Conservation (phyloP, 805 yeast species). For the Kluyveromyces aestuarii region DNA sequence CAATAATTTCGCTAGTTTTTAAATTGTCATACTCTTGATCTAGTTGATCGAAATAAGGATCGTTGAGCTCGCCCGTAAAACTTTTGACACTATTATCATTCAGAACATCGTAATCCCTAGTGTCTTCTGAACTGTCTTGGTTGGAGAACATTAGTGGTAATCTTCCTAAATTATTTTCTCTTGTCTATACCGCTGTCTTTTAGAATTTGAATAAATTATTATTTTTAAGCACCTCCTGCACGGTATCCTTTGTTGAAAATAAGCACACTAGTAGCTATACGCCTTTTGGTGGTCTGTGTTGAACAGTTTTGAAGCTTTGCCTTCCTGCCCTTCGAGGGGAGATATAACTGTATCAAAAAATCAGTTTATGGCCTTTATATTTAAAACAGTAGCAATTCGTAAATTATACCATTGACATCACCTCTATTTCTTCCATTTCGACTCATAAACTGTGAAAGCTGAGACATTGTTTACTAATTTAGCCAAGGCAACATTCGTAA, state of each 20-base stretch:
- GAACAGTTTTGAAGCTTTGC: not conserved
- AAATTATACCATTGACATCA: not conserved
- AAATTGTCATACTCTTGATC: constrained; percentile 23
- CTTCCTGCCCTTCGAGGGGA: too few relatives aligned
- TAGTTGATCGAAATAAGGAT: constrained; percentile 17
- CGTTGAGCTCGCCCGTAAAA: not conserved
- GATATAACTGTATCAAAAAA: too few relatives aligned
- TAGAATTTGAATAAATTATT: too few relatives aligned
- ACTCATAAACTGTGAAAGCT: not conserved
- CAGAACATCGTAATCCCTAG: not conserved
- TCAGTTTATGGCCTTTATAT: not conserved
- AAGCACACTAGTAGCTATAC: too few relatives aligned
- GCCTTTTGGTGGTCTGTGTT: not conserved
- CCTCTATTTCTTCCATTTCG: not conserved
- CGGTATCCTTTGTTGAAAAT: too few relatives aligned
- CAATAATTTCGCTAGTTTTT: constrained; percentile 10
- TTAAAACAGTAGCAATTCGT: not conserved
- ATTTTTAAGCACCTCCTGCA: too few relatives aligned
- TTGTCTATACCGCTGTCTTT: not conserved
- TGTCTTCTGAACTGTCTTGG: not conserved
- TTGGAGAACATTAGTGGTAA: not conserved
- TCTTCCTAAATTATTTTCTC: not conserved
- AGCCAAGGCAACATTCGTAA: not conserved
- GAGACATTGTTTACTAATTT: not conserved
- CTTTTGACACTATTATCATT: not conserved